These are phyloP conservation scores for Fragilariopsis cylindrus DNA, from an alignment of 108 stramenopile species.

Conservation along the genomic window DNA sequence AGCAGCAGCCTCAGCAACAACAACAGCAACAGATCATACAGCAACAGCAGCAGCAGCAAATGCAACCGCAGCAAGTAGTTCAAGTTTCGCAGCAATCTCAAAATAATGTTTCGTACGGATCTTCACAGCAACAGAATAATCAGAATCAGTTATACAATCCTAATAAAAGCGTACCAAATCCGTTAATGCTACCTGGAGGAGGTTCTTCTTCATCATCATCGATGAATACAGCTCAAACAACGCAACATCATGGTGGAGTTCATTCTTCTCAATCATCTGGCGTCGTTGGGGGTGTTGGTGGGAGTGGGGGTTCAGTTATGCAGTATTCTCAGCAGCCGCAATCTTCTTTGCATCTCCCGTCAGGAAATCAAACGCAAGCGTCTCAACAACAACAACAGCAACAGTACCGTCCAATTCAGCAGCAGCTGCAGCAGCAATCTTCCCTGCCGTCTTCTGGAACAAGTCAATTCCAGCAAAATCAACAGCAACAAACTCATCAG, in stretches of 20 bases:
- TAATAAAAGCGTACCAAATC: not conserved
- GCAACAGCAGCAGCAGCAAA: constrained; percentile 8
- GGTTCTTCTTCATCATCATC: too few species aligned
- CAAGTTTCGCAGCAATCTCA: constrained; percentile 12
- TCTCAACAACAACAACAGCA: constrained; percentile 9
- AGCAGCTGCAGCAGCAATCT: constrained; percentile 19
- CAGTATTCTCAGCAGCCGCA: constrained; percentile 1
- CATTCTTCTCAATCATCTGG: too few species aligned
- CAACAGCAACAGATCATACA: not conserved
- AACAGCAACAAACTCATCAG: constrained; percentile 6
- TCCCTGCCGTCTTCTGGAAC: not conserved
- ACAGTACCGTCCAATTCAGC: not conserved
- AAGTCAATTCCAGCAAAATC: constrained; percentile 15
- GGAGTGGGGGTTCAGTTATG: too few species aligned
- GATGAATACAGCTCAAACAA: too few species aligned
- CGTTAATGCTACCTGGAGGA: not conserved
- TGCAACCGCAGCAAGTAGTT: constrained; percentile 15
- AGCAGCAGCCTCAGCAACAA: constrained; percentile 13
- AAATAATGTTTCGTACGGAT: constrained; percentile 1
- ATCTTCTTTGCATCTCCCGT: not conserved
- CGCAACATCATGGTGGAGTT: too few species aligned
- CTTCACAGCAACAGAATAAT: constrained; percentile 3
- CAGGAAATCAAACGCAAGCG: not conserved
- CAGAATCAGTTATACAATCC: not conserved
- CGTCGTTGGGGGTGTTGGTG: too few species aligned